phyloP scores from a whole-genome alignment of 2,329 filamentous ascomycete species.

The Paecilomyces fulvus region DNA sequence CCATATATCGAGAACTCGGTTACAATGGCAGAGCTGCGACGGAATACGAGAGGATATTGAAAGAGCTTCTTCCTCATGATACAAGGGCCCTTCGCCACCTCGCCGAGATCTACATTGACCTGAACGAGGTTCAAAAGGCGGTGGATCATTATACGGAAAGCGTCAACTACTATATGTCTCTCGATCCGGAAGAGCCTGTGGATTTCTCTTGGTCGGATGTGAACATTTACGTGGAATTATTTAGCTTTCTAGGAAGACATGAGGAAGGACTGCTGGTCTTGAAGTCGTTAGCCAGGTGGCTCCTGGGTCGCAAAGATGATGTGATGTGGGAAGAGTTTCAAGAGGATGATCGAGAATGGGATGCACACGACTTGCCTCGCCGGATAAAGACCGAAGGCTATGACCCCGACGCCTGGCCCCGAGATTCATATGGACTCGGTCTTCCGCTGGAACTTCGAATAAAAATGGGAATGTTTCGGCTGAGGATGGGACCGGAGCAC shows the following conservation, averaged over 20 bases:
- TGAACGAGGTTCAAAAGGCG: constrained; percentile 41
- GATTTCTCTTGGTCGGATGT: constrained; percentile 69
- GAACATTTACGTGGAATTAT: constrained; percentile 75
- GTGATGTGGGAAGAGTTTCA: constrained; percentile 64
- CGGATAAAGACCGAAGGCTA: constrained; percentile 57
- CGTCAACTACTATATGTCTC: constrained; percentile 40
- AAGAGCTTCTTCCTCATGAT: constrained; percentile 46
- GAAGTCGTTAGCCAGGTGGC: constrained; percentile 69
- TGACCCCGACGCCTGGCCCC: constrained; percentile 43
- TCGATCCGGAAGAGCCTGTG: constrained; percentile 35
- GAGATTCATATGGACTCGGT: constrained; percentile 58
- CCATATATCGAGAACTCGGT: constrained; percentile 45
- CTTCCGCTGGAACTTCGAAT: constrained; percentile 75
- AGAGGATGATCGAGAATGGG: constrained; percentile 83
- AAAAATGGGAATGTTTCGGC: constrained; percentile 75
- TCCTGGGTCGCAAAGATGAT: constrained; percentile 67
- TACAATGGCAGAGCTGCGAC: constrained; percentile 39
- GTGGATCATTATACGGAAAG: constrained; percentile 45
- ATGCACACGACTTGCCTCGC: constrained; percentile 60
- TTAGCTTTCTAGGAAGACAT: constrained; percentile 56
- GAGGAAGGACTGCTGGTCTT: constrained; percentile 59
- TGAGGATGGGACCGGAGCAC: constrained; percentile 56
- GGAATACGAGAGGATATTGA: constrained; percentile 49
- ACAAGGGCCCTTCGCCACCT: constrained; percentile 47
- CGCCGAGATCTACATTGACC: constrained; percentile 49